A percentile compares a stretch with the other conserved stretches of the same genome.
Conservation (phyloP, 108 stramenopile species). For the Skeletonema menzelii region DNA sequence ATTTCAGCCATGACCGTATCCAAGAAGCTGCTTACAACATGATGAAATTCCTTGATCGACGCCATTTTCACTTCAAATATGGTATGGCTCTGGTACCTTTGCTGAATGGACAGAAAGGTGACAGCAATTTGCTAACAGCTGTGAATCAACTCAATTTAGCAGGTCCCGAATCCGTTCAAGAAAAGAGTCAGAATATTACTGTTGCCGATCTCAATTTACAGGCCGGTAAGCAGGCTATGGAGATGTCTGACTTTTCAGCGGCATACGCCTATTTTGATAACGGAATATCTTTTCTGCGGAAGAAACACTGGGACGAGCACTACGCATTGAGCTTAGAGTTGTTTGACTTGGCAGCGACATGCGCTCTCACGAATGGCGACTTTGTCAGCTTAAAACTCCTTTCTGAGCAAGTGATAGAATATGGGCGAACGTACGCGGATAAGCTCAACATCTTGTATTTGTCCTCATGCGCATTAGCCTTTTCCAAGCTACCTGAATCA, state of each 20-base stretch:
- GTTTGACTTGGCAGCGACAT: neutral
- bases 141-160: constrained; percentile 22
- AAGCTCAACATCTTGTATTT: neutral
- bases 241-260: constrained; percentile 13
- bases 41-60: neutral
- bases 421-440: neutral
- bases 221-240: constrained; percentile 33
- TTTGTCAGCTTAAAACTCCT: neutral
- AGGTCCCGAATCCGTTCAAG: constrained; percentile 5
- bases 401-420: neutral
- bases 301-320: too few relatives aligned
- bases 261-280: too few relatives aligned
- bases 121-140: constrained; percentile 17
- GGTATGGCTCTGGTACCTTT: constrained; percentile 4
- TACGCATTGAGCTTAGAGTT: too few relatives aligned
- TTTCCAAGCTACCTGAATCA: constrained; percentile 3
- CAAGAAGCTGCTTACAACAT: constrained; percentile 19
- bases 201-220: constrained; percentile 14
- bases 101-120: neutral
- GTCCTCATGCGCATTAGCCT: neutral
- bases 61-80: neutral
- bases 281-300: too few relatives aligned
- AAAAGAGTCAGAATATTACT: neutral
- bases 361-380: constrained; percentile 4
- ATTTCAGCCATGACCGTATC: too few relatives aligned